A percentile compares a stretch with the other conserved stretches of the same genome.
phyloP scores from a whole-genome alignment of 2,329 filamentous ascomycete genomes.

The Emergomyces africanus region DNA sequence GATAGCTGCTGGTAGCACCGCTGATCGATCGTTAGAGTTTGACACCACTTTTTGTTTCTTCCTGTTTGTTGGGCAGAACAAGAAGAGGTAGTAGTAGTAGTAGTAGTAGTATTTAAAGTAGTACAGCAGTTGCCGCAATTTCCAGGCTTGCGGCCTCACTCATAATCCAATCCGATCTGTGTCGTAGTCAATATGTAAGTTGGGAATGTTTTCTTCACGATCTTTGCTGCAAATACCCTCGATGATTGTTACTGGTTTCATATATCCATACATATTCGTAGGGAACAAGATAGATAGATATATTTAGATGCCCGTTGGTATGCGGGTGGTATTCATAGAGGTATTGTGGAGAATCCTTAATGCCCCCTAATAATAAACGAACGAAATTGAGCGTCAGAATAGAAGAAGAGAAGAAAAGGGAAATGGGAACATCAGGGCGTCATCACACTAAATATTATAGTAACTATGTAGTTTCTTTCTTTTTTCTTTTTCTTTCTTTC shows the following conservation, averaged over 20 bases:
- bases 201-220: background rate
- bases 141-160: background rate
- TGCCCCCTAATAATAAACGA: background rate
- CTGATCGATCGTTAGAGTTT: background rate
- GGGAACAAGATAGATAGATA: no score
- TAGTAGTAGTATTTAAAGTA: no score
- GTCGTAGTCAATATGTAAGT: no score
- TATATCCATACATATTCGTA: no score
- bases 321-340: background rate
- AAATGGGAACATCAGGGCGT: background rate
- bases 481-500: conserved; percentile 6
- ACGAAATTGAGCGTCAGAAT: background rate
- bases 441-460: no score
- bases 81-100: no score
- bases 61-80: background rate
- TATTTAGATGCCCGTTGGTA: no score
- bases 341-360: background rate
- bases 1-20: background rate
- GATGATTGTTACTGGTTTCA: no score
- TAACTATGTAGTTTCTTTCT: no score
- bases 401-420: background rate
- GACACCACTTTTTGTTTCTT: background rate
- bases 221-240: no score
- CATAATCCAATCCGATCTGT: no score
- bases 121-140: background rate